Percentiles rank a stretch among this genome's conserved stretches.
Conservation (phyloP, 371 early-diverging fungal genomes). For the Mucor saturninus region DNA sequence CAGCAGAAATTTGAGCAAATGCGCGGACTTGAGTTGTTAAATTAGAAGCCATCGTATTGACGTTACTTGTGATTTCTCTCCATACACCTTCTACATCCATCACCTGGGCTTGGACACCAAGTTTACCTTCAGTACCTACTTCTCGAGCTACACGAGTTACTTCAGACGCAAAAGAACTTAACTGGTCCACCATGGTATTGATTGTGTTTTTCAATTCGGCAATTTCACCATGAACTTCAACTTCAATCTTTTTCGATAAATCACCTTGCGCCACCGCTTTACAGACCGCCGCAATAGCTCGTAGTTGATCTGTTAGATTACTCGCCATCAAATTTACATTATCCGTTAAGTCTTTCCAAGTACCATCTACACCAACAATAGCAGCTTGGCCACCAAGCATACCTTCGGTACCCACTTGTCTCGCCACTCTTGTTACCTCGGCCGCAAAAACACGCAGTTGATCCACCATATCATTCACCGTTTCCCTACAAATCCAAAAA, state of each 20-base stretch:
- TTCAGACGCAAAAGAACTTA: conserved; percentile 35
- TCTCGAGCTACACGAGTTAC: conserved; percentile 53
- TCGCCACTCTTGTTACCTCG: conserved; percentile 33
- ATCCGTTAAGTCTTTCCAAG: conserved; percentile 59
- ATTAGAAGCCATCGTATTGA: conserved; percentile 59
- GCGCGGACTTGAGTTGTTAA: conserved; percentile 64
- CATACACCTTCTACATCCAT: conserved; percentile 66
- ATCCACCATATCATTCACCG: conserved; percentile 37
- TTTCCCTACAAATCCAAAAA: conserved; percentile 14
- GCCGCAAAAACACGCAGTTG: conserved; percentile 36
- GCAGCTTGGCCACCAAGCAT: conserved; percentile 35
- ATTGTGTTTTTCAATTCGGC: conserved; percentile 40
- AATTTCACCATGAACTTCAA: conserved; percentile 43
- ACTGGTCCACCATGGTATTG: conserved; percentile 41
- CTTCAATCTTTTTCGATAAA: conserved; percentile 36
- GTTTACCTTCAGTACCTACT: conserved; percentile 63
- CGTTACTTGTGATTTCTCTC: conserved; percentile 69
- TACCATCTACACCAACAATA: conserved; percentile 61
- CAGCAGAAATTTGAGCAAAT: conserved; percentile 64
- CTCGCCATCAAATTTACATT: conserved; percentile 45
- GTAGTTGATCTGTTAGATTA: conserved; percentile 36
- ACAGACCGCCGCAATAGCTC: conserved; percentile 38
- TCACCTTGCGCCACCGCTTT: conserved; percentile 45
- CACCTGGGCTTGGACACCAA: conserved; percentile 50
- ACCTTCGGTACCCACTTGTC: conserved; percentile 36